phyloP scores from a whole-genome alignment of 2,329 filamentous ascomycete species.

The Microsporum audouinii region DNA sequence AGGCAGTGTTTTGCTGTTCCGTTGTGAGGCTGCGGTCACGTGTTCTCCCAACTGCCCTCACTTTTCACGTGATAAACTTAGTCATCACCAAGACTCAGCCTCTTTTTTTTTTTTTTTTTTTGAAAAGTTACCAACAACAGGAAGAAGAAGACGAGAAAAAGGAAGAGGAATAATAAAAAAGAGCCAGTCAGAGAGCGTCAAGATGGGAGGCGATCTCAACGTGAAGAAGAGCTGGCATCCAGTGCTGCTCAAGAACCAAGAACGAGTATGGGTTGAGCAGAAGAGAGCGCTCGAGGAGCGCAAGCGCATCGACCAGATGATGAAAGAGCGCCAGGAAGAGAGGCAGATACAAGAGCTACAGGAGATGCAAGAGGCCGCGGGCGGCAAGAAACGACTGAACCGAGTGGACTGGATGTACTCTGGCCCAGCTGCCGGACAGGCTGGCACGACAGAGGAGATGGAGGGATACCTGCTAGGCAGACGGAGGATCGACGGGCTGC shows the following conservation, averaged over 20 bases:
- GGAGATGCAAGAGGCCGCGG: constrained; percentile 75
- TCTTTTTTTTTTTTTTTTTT: background rate
- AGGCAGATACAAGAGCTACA: constrained; percentile 85
- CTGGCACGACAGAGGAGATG: constrained; percentile 72
- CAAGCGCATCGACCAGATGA: constrained; percentile 81
- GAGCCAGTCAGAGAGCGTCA: background rate
- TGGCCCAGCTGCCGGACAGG: constrained; percentile 65
- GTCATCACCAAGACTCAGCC: background rate
- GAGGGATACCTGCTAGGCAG: constrained; percentile 91
- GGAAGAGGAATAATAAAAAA: background rate
- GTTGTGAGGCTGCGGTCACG: no score
- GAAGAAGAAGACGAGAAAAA: background rate
- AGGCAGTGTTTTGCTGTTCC: no score
- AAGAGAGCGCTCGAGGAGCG: constrained; percentile 87
- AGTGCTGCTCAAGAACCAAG: constrained; percentile 78
- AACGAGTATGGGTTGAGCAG: constrained; percentile 81
- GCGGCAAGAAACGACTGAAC: constrained; percentile 65
- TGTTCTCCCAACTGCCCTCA: background rate
- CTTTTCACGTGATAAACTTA: background rate
- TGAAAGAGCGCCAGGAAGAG: constrained; percentile 90
- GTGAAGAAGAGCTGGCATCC: constrained; percentile 95
- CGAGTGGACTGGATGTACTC: constrained; percentile 98
- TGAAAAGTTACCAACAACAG: background rate
- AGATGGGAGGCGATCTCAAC: constrained; percentile 64
- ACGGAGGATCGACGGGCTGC: constrained; percentile 75